Conservation (phyloP, 139 green algal genomes). For the Chlamydomonas asymmetrica region DNA sequence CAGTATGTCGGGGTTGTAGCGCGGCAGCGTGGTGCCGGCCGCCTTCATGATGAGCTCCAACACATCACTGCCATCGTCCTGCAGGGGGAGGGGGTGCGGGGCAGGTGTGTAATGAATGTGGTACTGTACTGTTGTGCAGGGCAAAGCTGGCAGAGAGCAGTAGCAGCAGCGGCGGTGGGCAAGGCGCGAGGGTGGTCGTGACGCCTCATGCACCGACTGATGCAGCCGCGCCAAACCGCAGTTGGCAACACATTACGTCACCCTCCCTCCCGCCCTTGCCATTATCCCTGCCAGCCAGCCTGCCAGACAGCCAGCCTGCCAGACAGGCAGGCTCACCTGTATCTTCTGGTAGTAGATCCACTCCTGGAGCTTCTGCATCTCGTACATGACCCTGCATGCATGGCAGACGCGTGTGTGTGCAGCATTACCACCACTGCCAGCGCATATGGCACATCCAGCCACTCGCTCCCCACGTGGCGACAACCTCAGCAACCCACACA, state of each 20-base stretch:
- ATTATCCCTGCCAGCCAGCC: constrained; percentile 25
- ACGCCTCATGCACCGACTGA: neutral
- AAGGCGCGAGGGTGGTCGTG: neutral
- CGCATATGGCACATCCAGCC: neutral
- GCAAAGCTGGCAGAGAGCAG: too few relatives aligned
- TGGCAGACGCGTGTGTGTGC: neutral
- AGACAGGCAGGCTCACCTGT: constrained; percentile 45
- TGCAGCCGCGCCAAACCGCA: neutral
- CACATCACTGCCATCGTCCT: too few relatives aligned
- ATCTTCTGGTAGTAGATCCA: constrained; percentile 55
- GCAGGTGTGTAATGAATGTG: too few relatives aligned
- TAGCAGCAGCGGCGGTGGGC: too few relatives aligned
- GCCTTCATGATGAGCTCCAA: too few relatives aligned
- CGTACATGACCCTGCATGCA: constrained; percentile 5
- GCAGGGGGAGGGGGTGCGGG: too few relatives aligned
- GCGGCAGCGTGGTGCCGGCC: too few relatives aligned
- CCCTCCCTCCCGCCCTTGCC: constrained; percentile 26
- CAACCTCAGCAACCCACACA: neutral
- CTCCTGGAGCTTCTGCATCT: constrained; percentile 54
- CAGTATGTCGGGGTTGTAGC: too few relatives aligned
- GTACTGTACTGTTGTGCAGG: too few relatives aligned
- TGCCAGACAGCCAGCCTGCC: constrained; percentile 52
- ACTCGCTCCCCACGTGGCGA: neutral
- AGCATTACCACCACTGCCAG: neutral
- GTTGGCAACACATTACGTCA: constrained; percentile 8